Conservation (phyloP, 2,329 filamentous ascomycete genomes). For the Seiridium cupressi region DNA sequence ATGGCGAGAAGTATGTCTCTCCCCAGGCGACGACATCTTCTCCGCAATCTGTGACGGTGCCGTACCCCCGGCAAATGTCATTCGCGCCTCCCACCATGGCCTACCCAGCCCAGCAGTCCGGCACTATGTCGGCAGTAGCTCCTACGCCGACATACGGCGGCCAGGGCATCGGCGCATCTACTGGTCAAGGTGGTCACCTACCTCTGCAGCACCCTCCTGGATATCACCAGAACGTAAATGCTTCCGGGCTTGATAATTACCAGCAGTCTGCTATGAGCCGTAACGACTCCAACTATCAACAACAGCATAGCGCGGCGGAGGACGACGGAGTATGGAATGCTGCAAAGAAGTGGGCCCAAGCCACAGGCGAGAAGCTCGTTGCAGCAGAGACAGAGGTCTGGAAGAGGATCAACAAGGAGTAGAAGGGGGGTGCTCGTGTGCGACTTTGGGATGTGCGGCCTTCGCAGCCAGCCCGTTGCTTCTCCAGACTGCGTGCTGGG, state of each 20-base stretch:
- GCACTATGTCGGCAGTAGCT: slow-evolving; percentile 38
- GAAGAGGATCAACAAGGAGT: slow-evolving; percentile 61
- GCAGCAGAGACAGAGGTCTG: slow-evolving; percentile 61
- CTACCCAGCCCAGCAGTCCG: slow-evolving; percentile 39
- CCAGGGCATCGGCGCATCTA: slow-evolving; percentile 12
- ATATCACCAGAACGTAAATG: slow-evolving; percentile 55
- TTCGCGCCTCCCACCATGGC: slow-evolving; percentile 44
- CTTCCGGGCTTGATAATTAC: slow-evolving; percentile 47
- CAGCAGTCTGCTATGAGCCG: slow-evolving; percentile 42
- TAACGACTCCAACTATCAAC: slow-evolving; percentile 22
- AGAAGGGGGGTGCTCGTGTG: slow-evolving; percentile 12
- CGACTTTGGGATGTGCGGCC: neutral
- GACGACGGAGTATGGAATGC: slow-evolving; percentile 52
- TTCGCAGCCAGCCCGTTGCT: too few relatives aligned
- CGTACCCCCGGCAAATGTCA: slow-evolving; percentile 47
- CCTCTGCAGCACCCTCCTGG: slow-evolving; percentile 48
- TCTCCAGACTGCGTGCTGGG: neutral
- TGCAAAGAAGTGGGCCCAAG: slow-evolving; percentile 56
- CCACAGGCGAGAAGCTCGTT: slow-evolving; percentile 55
- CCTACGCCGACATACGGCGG: slow-evolving; percentile 26
- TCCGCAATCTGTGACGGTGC: slow-evolving; percentile 25
- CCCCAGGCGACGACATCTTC: slow-evolving; percentile 30
- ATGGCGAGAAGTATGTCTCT: slow-evolving; percentile 39
- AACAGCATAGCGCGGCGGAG: slow-evolving; percentile 25
- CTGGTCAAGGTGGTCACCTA: neutral